A percentile compares a stretch with the other conserved stretches of the same genome.
phyloP scores from a whole-genome alignment of 495 filamentous ascomycete genomes.

The Penicillium ochrochloron region DNA sequence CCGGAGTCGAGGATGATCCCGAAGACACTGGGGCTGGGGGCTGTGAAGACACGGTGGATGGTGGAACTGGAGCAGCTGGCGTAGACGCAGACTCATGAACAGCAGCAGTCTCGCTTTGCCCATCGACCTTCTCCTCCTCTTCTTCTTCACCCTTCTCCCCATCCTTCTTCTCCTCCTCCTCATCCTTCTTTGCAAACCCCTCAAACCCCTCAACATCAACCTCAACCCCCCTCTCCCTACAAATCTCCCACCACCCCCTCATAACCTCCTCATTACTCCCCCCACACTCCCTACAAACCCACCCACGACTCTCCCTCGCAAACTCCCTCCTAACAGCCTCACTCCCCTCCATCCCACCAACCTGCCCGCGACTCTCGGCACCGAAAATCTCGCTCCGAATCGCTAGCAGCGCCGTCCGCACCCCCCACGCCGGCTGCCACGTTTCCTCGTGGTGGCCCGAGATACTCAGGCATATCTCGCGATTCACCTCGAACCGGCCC shows the following conservation, averaged over 20 bases:
- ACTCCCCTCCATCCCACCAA: slow-evolving; percentile 82
- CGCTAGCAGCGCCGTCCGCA: slow-evolving; percentile 64
- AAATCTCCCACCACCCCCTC: slow-evolving; percentile 63
- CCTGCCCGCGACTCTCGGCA: slow-evolving; percentile 66
- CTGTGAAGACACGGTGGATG: neutral
- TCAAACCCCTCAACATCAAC: slow-evolving; percentile 40
- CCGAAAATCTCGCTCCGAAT: slow-evolving; percentile 57
- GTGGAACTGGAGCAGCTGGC: neutral
- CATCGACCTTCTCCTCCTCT: slow-evolving; percentile 53
- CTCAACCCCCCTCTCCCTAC: slow-evolving; percentile 54
- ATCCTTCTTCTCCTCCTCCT: slow-evolving; percentile 50
- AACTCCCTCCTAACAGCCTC: slow-evolving; percentile 64
- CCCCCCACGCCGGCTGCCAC: slow-evolving; percentile 98
- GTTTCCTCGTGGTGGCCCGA: slow-evolving; percentile 95
- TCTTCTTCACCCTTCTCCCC: slow-evolving; percentile 48
- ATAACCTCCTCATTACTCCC: slow-evolving; percentile 75
- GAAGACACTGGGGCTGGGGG: neutral
- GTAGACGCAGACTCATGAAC: neutral
- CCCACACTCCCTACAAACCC: slow-evolving; percentile 66
- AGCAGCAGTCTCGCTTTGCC: neutral
- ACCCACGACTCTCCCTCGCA: slow-evolving; percentile 64
- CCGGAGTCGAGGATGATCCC: neutral
- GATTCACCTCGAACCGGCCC: slow-evolving; percentile 93
- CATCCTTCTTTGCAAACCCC: slow-evolving; percentile 13
- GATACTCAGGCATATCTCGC: slow-evolving; percentile 95